Conservation (phyloP, 1,284 basidiomycete genomes). For the Coniferiporia weirii region DNA sequence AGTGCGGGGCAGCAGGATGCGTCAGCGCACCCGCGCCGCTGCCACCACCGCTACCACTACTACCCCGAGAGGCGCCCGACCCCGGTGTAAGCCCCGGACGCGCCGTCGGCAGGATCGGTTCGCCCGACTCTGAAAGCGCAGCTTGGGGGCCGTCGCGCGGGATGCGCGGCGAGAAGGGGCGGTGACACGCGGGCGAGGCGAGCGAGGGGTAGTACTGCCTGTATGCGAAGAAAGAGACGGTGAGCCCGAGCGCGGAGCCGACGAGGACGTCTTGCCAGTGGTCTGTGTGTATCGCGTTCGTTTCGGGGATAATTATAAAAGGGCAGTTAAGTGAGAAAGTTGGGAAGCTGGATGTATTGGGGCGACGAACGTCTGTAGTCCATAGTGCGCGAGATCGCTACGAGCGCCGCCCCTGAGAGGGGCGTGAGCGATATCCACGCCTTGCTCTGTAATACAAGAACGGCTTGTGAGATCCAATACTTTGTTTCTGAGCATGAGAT, state of each 20-base stretch:
- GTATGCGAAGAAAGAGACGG: conserved; percentile 75
- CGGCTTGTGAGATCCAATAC: conserved; percentile 8
- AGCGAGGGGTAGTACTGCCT: conserved; percentile 76
- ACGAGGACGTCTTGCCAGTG: conserved; percentile 88
- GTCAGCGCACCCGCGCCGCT: background rate
- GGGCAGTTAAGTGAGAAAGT: background rate
- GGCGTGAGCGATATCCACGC: conserved; percentile 82
- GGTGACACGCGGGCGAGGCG: conserved; percentile 54
- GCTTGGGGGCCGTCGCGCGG: background rate
- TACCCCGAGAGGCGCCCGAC: background rate
- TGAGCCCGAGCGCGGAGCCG: conserved; percentile 71
- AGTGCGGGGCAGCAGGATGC: conserved; percentile 4
- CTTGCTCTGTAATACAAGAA: conserved; percentile 52
- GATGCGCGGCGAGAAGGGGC: conserved; percentile 72
- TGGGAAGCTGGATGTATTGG: background rate
- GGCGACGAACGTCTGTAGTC: conserved; percentile 71
- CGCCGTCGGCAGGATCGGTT: conserved; percentile 10
- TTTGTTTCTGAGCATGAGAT: background rate
- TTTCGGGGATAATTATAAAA: background rate
- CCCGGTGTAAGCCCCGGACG: background rate
- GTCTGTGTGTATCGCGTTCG: conserved; percentile 39
- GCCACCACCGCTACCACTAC: background rate
- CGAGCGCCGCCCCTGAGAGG: conserved; percentile 73
- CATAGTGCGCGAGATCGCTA: conserved; percentile 90
- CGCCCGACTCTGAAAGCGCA: background rate